Evolutionary conservation across 2,329 filamentous ascomycete genomes (phyloP).

Genomic region (Penicillium crustosum): DNA sequence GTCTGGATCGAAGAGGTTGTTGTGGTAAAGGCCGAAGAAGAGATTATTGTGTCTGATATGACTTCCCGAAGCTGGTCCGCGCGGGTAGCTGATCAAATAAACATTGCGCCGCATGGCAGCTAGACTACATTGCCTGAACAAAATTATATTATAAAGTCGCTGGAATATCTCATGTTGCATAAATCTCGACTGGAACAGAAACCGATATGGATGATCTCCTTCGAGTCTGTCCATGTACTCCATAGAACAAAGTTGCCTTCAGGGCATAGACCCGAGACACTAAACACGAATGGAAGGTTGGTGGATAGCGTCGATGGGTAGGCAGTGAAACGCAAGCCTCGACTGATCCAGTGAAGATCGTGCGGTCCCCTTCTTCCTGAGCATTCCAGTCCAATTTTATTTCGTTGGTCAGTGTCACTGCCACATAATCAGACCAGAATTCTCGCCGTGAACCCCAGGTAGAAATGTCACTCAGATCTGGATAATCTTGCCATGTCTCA

Average conservation of each 20-base stretch:
- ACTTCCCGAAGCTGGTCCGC: too few species aligned
- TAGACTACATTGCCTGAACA: not conserved
- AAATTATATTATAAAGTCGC: not conserved
- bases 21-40: not conserved
- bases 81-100: too few species aligned
- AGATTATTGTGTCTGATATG: too few species aligned
- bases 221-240: not conserved
- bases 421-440: constrained; percentile 7
- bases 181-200: constrained; percentile 3
- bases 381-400: not conserved
- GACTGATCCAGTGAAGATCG: constrained; percentile 4
- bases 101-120: not conserved
- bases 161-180: not conserved
- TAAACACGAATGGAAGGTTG: constrained; percentile 21
- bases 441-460: constrained; percentile 10
- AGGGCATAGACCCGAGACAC: constrained; percentile 18
- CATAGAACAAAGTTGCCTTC: constrained; percentile 6
- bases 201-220: not conserved
- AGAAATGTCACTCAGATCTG: constrained; percentile 8
- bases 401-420: not conserved
- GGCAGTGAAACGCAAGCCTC: constrained; percentile 6
- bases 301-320: not conserved
- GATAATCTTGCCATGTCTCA: constrained; percentile 14
- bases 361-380: not conserved
- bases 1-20: not conserved